Conservation (phyloP, 192 early-diverging fungal species). For the Coemansia aciculifera region DNA sequence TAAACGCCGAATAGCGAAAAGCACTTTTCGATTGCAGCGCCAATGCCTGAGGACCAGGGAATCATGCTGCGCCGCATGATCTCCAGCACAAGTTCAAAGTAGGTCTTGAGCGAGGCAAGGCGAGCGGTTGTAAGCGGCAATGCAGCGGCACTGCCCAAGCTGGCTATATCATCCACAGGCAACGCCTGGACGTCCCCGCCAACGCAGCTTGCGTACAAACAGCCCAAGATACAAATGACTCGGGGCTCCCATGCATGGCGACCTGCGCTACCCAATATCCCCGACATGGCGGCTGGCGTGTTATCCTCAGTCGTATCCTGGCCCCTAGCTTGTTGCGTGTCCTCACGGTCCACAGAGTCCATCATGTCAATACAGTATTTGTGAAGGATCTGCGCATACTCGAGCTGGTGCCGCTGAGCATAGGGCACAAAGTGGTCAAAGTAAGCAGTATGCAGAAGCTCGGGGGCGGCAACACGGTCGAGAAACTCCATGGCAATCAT, state of each 20-base stretch:
- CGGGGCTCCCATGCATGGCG: slow-evolving; percentile 59
- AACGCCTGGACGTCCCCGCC: background rate
- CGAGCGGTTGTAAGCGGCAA: slow-evolving; percentile 26
- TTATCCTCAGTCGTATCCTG: background rate
- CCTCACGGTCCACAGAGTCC: slow-evolving; percentile 34
- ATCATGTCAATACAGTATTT: slow-evolving; percentile 64
- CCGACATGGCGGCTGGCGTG: background rate
- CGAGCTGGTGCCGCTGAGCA: slow-evolving; percentile 54
- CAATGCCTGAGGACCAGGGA: slow-evolving; percentile 63
- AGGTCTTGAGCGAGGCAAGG: slow-evolving; percentile 16
- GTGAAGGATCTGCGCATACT: slow-evolving; percentile 53
- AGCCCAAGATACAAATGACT: slow-evolving; percentile 55
- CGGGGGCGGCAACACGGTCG: slow-evolving; percentile 62
- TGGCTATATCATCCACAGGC: background rate
- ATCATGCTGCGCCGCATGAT: slow-evolving; percentile 64
- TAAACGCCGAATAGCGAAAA: slow-evolving; percentile 11
- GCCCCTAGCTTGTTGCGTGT: background rate
- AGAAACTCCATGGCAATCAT: slow-evolving; percentile 58
- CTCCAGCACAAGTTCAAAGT: slow-evolving; percentile 56
- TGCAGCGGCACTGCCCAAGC: background rate
- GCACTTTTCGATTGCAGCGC: slow-evolving; percentile 35
- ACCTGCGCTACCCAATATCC: background rate
- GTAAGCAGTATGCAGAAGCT: slow-evolving; percentile 59
- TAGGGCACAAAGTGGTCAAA: slow-evolving; percentile 61
- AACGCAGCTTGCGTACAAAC: slow-evolving; percentile 32